These are phyloP conservation scores for Pseudogymnoascus sp. DNA, from an alignment of 2,329 filamentous ascomycete species.

Conservation along the genomic window DNA sequence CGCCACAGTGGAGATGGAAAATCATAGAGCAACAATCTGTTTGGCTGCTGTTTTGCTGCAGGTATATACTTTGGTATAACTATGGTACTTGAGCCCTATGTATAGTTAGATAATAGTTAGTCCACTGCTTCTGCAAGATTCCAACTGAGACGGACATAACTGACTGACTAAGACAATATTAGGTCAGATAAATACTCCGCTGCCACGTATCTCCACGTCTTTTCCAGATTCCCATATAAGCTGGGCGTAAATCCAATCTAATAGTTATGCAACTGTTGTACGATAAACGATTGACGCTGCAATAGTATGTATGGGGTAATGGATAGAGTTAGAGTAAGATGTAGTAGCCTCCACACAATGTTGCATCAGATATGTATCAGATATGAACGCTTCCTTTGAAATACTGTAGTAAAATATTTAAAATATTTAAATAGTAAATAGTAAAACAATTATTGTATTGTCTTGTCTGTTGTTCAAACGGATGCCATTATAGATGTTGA, in stretches of 20 bases:
- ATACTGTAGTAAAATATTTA: neutral
- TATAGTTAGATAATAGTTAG: too few relatives aligned
- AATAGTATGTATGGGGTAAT: neutral
- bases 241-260: neutral
- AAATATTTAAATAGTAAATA: too few relatives aligned
- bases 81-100: too few relatives aligned
- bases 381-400: too few relatives aligned
- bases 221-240: neutral
- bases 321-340: neutral
- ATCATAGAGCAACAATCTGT: neutral
- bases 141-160: neutral
- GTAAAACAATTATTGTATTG: too few relatives aligned
- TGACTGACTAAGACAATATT: neutral
- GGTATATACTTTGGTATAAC: neutral
- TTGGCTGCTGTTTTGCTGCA: neutral
- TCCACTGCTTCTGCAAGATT: too few relatives aligned
- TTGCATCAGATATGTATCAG: too few relatives aligned
- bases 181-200: neutral
- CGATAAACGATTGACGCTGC: neutral
- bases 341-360: neutral
- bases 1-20: neutral
- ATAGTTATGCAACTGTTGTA: neutral
- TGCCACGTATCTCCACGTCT: neutral
- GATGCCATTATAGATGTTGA: too few relatives aligned
- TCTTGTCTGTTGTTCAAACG: too few relatives aligned